Conservation (phyloP, 2,329 filamentous ascomycete genomes). For the Fusarium agapanthi region DNA sequence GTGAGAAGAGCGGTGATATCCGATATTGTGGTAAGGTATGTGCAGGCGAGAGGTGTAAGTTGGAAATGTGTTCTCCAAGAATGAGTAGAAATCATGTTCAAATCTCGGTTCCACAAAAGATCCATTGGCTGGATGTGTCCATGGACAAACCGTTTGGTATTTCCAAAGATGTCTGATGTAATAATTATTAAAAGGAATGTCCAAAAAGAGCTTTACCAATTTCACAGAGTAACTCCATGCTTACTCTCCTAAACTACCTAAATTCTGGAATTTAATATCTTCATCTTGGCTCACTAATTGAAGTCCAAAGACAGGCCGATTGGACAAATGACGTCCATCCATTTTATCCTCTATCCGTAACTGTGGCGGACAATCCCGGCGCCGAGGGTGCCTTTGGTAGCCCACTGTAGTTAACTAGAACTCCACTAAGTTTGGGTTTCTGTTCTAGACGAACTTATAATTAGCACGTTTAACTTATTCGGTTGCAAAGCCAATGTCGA, state of each 20-base stretch:
- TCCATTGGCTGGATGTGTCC: neutral
- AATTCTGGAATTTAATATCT: neutral
- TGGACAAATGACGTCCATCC: neutral
- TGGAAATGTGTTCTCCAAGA: conserved; percentile 35
- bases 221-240: no score
- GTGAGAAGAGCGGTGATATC: conserved; percentile 5
- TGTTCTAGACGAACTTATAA: conserved; percentile 1
- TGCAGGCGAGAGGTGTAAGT: conserved; percentile 16
- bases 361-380: conserved; percentile 39
- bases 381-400: neutral
- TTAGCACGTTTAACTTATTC: conserved; percentile 13
- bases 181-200: neutral
- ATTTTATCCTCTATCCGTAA: neutral
- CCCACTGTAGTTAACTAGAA: conserved; percentile 30
- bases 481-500: conserved; percentile 34
- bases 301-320: neutral
- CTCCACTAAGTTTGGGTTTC: conserved; percentile 28
- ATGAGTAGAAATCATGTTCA: neutral
- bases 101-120: conserved; percentile 30
- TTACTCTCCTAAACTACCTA: neutral
- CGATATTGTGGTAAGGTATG: neutral
- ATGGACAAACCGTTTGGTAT: neutral
- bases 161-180: neutral
- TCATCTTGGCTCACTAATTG: neutral
- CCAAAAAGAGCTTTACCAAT: neutral